phyloP scores from a whole-genome alignment of 2,329 filamentous ascomycete genomes.

The Chrysoporthe deuterocubensis region DNA sequence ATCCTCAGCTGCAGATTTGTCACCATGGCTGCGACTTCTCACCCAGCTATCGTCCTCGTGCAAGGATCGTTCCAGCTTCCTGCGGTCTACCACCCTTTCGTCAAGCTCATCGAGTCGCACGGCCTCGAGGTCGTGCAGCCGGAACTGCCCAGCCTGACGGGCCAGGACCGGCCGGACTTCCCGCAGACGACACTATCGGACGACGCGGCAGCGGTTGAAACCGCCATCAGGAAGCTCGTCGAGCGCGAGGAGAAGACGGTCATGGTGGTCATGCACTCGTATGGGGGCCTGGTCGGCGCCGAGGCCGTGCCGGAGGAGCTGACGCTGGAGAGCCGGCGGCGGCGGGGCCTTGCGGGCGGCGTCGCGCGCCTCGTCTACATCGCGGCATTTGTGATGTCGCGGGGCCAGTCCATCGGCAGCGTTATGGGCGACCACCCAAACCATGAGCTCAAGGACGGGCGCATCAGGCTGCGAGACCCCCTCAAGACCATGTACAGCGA shows the following conservation, averaged over 20 bases:
- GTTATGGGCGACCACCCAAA: not conserved
- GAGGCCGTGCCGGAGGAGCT: slow-evolving; percentile 31
- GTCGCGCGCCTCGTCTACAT: slow-evolving; percentile 31
- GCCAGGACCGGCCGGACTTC: slow-evolving; percentile 12
- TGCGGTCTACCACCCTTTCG: slow-evolving; percentile 9
- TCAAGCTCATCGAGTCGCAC: slow-evolving; percentile 1
- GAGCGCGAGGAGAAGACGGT: slow-evolving; percentile 29
- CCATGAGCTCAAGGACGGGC: slow-evolving; percentile 24
- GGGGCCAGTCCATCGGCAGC: slow-evolving; percentile 30
- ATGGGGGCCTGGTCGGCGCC: slow-evolving; percentile 33
- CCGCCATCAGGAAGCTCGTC: slow-evolving; percentile 14
- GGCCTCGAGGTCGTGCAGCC: slow-evolving; percentile 15
- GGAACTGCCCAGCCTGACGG: not conserved
- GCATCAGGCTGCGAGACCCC: slow-evolving; percentile 25
- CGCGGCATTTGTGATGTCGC: slow-evolving; percentile 31
- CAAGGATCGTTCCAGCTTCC: slow-evolving; percentile 16
- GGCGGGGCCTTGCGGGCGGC: slow-evolving; percentile 26
- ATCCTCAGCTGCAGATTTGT: not conserved
- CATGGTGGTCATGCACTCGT: slow-evolving; percentile 34
- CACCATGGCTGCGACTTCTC: not conserved
- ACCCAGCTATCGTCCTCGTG: slow-evolving; percentile 8
- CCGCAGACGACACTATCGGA: not conserved
- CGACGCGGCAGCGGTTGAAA: not conserved
- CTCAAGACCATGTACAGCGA: slow-evolving; percentile 29
- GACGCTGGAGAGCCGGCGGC: slow-evolving; percentile 24